phyloP scores from a whole-genome alignment of 495 filamentous ascomycete species.

The Annulohypoxylon nitens region DNA sequence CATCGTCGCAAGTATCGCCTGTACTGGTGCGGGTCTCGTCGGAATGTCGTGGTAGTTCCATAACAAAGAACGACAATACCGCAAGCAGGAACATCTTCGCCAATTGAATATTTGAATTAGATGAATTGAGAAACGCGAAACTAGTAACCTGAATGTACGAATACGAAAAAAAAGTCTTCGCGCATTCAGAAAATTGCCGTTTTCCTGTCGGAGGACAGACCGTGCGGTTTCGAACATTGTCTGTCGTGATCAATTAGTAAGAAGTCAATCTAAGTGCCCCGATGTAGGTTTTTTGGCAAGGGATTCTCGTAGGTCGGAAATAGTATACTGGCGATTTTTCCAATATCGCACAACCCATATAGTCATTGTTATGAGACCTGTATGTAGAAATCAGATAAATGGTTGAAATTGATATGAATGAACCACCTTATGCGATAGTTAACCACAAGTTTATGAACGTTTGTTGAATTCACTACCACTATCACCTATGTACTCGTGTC shows the following conservation, averaged over 20 bases:
- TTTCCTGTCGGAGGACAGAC: neutral
- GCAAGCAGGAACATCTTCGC: constrained; percentile 26
- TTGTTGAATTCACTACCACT: constrained; percentile 40
- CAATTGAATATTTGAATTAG: constrained; percentile 3
- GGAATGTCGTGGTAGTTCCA: constrained; percentile 30
- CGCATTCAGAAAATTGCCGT: neutral
- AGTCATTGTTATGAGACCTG: neutral
- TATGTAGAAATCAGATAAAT: neutral
- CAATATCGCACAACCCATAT: neutral
- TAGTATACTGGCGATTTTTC: too few species aligned
- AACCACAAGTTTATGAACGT: constrained; percentile 16
- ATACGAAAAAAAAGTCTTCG: neutral
- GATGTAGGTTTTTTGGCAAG: too few species aligned
- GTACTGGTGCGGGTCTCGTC: constrained; percentile 11
- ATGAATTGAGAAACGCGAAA: constrained; percentile 9
- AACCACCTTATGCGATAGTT: neutral
- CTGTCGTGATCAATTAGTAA: too few species aligned
- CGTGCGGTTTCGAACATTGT: too few species aligned
- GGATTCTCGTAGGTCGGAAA: too few species aligned
- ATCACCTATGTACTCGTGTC: constrained; percentile 40
- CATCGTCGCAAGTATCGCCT: neutral
- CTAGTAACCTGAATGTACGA: neutral
- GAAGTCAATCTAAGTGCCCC: too few species aligned
- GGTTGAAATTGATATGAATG: neutral
- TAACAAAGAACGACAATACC: constrained; percentile 29